Evolutionary conservation across 495 filamentous ascomycete species (phyloP), one percentile per base, ranked within the genome.

Genomic region (Hypoxylon perforatum): DNA sequence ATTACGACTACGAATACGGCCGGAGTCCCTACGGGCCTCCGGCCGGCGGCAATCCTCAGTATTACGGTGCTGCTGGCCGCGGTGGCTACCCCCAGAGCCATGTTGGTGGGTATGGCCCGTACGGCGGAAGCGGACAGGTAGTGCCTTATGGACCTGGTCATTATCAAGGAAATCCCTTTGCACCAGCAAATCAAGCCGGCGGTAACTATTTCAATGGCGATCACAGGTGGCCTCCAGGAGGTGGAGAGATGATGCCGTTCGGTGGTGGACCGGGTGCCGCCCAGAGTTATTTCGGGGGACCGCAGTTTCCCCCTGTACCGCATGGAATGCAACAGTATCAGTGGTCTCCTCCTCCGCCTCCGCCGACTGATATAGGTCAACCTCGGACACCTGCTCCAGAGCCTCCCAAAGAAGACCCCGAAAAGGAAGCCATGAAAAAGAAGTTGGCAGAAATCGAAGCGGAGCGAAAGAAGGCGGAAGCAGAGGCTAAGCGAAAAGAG

Each of bases 241-340:
- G 65, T 21, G 77, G 79, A 60, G 80, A 82, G 46, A 77, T 84
- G 80, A 81, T 81, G 74, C 79, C 80, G 2, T 84, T 83, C 61
- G 70, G 67, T 21, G 67, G 47, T 33, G 73, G 75, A 7, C 41
- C 22, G 60, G 38, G 35, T 38, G 30, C 38, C 52, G 5, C 38
- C 28, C 60, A 65, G 17, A 65, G 59, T 18, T 77, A 69, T 49
- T 77, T 68, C 39, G 57, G 61, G n/a, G 71, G 65, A 17, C 69
- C 65, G 7, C 63, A 21, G 25, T 76, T 72, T 61, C 71, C 60
- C 42, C 48, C 60, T 45, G 47, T 75, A 46, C 75, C 78, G 21
- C 74, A 72, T 8, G 73, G 72, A 51, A 75, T 82, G 74, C 76
- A 78, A 39, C 74, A 76, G 17, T 81, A 77, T 57, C 74, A 78